Evolutionary conservation across 2,329 filamentous ascomycete species (phyloP).

Genomic region (Zymoseptoria pseudotritici): DNA sequence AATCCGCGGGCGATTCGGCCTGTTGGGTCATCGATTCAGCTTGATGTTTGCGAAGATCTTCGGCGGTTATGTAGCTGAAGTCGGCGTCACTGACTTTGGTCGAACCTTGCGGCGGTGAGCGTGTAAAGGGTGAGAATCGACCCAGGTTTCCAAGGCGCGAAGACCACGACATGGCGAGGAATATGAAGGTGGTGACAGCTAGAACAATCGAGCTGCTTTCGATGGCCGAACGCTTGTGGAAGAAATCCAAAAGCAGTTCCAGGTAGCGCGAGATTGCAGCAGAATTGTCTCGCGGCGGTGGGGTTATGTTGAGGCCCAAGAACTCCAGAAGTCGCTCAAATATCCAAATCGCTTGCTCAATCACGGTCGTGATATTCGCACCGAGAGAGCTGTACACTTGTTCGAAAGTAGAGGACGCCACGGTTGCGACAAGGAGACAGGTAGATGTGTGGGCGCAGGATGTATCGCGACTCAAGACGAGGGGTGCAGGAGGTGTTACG

Average conservation of each 20-base stretch:
- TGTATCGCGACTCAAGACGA: conserved; percentile 1
- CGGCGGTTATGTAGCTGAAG: conserved; percentile 75
- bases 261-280: conserved; percentile 1
- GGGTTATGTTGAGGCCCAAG: not conserved
- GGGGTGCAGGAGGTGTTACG: conserved; percentile 1
- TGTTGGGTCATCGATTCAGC: conserved; percentile 22
- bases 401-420: conserved; percentile 22
- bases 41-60: conserved; percentile 50
- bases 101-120: conserved; percentile 31
- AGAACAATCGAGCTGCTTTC: conserved; percentile 29
- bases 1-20: conserved; percentile 31
- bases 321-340: conserved; percentile 10
- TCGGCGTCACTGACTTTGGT: conserved; percentile 65
- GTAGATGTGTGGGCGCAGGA: conserved; percentile 1
- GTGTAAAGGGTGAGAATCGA: conserved; percentile 44
- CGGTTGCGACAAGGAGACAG: conserved; percentile 14
- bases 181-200: conserved; percentile 30
- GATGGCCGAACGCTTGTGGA: conserved; percentile 19
- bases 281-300: conserved; percentile 1
- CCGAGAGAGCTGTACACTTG: conserved; percentile 12
- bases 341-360: conserved; percentile 11
- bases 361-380: conserved; percentile 12
- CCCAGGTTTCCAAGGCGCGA: conserved; percentile 40
- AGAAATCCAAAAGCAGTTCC: conserved; percentile 16
- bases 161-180: conserved; percentile 40